Base-by-base conservation (phyloP, 2,329 filamentous ascomycete genomes). In the Ascocoryne sarcoides region DNA sequence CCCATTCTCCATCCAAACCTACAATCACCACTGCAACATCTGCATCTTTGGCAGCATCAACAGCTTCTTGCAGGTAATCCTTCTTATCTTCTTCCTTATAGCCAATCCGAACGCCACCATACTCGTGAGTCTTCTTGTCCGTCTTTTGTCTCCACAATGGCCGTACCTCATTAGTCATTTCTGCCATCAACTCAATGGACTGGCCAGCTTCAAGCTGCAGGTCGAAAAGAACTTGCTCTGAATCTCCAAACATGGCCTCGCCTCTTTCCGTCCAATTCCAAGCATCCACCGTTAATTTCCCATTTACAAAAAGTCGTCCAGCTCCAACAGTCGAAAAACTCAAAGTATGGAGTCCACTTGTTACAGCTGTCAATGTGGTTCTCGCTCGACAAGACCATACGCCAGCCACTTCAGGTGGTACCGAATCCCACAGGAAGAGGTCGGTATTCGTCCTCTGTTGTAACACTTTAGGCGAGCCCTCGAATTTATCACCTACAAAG, bases 1-100 rank as follows among this genome's bases (percentile, higher is more conserved):
- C 82, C 80, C 80, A 86, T 57, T 86, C 82, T 4, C 75, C 75
- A 56, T 85, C 81, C 1, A 85, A 66, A 1, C 82, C 82, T 8
- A 83, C 73, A 36, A 84, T 70, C 1, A 86, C 69, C 5, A 86
- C 65, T 2, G 80, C 81, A 10, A 82, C 75, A 52, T 85, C 80
- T 0, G 78, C 75, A 2, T 67, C 66, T 45, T 65, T 72, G 7
- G 82, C 82, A 2, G 69, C 66, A 15, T 75, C 68, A 3, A 81
- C 73, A 1, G 82, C 82, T 55, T 83, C 69, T 47, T 79, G 69
- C n/a, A 84, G 65, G 47, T 75, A 73, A 50, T 78, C 69, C 32
- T 55, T 49, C 51, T 74, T 71, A 48, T 79, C 75, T 48, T 80
- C 71, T 51, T 82, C 74, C 55, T 81, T 77, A 57, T 82, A 84